Base-by-base conservation (phyloP, 805 yeast species). In the Cyberlindnera japonica region DNA sequence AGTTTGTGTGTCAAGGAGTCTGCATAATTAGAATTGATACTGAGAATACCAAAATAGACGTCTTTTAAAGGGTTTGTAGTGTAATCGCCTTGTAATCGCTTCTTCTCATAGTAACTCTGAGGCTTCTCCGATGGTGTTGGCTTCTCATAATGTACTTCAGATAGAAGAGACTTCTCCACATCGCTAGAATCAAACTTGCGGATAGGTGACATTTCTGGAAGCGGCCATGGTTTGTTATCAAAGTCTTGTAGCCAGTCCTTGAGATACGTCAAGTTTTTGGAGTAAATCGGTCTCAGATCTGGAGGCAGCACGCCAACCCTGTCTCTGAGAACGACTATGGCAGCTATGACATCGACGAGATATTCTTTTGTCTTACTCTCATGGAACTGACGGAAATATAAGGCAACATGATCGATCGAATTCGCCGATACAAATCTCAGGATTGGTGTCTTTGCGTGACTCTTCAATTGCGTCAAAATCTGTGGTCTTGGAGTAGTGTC, bases 231-330 rank as follows among this genome's bases (percentile, higher is more conserved):
- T 6, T 43, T 47, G 18, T 59, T 44, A 14, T 49, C 43, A 5
- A 62, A 66, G 31, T 74, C 63, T 29, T 68, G 68, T 24, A 87
- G 65, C 80, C 90, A 88, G 24, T 71, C 72, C 2, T 68, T 63
- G 37, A 90, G 65, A 53, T 77, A 84, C 6, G 69, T 68, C 48
- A 89, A 68, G 42, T 81, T 74, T 49, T 80, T 81, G 28, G 77
- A 68, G 59, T 83, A 87, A 16, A 85, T 75, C 13, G 93, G 90
- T 56, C 84, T 71, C 35, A 88, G 59, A 53, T 81, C 93, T 0
- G 88, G 82, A 2, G 96, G 93, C 32, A 91, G 59, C 35, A 75
- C 74, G 7, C 98, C 98, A 12, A 83, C 88, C 44, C 81, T 72
- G 48, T 84, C 95, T 52, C 96, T 67, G 37, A 88, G 62, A 22